Base-by-base conservation (phyloP, 306 rosid genomes). In the Elaeagnus macrophylla region DNA sequence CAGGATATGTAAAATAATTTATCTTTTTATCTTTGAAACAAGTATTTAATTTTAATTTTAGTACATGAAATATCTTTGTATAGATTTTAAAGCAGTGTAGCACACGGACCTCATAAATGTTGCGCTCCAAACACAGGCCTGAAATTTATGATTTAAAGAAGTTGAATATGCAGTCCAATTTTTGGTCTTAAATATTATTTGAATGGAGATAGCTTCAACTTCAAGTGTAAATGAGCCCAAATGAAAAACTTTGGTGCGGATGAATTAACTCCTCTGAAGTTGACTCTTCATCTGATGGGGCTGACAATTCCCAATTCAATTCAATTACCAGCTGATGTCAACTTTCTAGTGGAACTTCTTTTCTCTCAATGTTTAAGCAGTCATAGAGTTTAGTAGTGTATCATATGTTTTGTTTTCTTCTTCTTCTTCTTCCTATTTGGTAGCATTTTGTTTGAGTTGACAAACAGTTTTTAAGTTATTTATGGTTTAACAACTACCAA, bases 81-180 rank as follows among this genome's bases (percentile, higher is more conserved):
- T 68, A 73, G 71, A 78, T 53, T 73, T 77, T 42, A 73, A 70
- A 64, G 70, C 72, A 67, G 57, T 61, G 44, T 41, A 62, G 57
- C 95, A 85, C 95, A 81, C 85, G 95, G 65, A 69, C 14, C 71
- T 81, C 81, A 79, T 82, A 69, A 87, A 77, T 75, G 78, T 60
- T 53, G 70, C 71, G 67, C 40, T 65, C 51, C 10, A 25, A 54
- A 54, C 70, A 57, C 67, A 51, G 25, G 65, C 37, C 61, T 60
- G 62, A 64, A 73, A 59, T 40, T 18, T 12, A 45, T 45, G 17
- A 59, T 52, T 65, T 55, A 12, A 56, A 49, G 16, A 46, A 70
- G 72, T 65, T 77, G 17, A 74, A 74, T 48, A 61, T 43, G 42
- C 41, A 37, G 57, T 63, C 38, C 44, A 56, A 48, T 51, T 42